These are phyloP conservation scores for Aspergillus quadricinctus DNA, from an alignment of 2,329 filamentous ascomycete genomes.

Conservation along the genomic window DNA sequence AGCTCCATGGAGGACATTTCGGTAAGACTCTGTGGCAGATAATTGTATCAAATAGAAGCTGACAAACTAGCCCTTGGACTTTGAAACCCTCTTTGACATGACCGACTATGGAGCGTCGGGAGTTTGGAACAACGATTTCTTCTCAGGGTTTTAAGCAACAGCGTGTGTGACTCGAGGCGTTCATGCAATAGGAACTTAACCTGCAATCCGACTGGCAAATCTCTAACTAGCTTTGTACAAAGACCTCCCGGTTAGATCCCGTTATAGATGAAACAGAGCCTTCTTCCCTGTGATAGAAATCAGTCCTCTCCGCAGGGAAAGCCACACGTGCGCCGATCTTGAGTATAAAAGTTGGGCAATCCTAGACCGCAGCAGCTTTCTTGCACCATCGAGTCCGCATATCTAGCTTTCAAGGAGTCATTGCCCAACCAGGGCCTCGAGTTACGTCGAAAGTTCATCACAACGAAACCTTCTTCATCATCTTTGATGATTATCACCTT, in stretches of 20 bases:
- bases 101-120: conserved; percentile 22
- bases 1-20: conserved; percentile 20
- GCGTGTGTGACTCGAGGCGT: background rate
- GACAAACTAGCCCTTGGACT: conserved; percentile 22
- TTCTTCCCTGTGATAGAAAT: background rate
- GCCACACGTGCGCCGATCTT: background rate
- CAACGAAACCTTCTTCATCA: background rate
- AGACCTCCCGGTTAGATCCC: background rate
- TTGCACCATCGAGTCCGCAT: background rate
- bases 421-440: background rate
- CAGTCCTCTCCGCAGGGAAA: background rate
- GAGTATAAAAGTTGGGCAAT: background rate
- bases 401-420: background rate
- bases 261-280: background rate
- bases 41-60: conserved; percentile 4
- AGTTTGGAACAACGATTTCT: conserved; percentile 25
- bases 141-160: conserved; percentile 8
- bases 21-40: conserved; percentile 12
- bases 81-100: conserved; percentile 28
- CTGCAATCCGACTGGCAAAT: background rate
- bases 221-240: background rate
- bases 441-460: background rate
- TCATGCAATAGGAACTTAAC: background rate
- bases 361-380: background rate
- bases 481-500: no score